A percentile compares a stretch with the other conserved stretches of the same genome.
phyloP scores from a whole-genome alignment of 2,329 filamentous ascomycete species.

The Penicillium sp. region DNA sequence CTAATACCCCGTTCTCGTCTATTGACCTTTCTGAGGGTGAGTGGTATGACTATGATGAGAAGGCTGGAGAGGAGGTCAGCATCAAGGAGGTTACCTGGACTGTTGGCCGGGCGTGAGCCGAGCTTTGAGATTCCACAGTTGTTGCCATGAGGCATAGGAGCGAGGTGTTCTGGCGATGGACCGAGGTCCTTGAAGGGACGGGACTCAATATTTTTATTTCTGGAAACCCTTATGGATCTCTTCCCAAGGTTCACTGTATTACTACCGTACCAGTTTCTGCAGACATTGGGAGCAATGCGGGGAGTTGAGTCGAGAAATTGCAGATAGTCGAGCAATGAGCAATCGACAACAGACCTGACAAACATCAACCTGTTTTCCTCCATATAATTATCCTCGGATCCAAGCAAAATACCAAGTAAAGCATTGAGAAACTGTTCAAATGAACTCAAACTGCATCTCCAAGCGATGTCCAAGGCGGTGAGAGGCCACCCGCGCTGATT shows the following conservation, averaged over 20 bases:
- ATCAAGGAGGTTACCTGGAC: conserved; percentile 87
- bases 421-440: background rate
- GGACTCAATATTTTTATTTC: background rate
- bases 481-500: conserved; percentile 18
- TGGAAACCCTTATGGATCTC: background rate
- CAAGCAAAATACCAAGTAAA: background rate
- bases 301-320: background rate
- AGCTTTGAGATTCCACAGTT: background rate
- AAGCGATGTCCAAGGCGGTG: conserved; percentile 24
- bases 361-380: background rate
- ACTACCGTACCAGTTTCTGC: background rate
- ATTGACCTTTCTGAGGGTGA: conserved; percentile 86
- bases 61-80: conserved; percentile 83
- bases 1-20: conserved; percentile 70
- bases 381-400: background rate
- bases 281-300: background rate
- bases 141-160: background rate
- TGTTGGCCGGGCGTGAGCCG: conserved; percentile 61
- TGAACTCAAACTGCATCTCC: background rate
- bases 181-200: background rate
- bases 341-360: background rate
- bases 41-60: conserved; percentile 98
- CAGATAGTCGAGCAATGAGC: background rate
- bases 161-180: background rate
- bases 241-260: background rate